phyloP scores from a whole-genome alignment of 106 monocot species.

The Dendrobium chrysotoxum region DNA sequence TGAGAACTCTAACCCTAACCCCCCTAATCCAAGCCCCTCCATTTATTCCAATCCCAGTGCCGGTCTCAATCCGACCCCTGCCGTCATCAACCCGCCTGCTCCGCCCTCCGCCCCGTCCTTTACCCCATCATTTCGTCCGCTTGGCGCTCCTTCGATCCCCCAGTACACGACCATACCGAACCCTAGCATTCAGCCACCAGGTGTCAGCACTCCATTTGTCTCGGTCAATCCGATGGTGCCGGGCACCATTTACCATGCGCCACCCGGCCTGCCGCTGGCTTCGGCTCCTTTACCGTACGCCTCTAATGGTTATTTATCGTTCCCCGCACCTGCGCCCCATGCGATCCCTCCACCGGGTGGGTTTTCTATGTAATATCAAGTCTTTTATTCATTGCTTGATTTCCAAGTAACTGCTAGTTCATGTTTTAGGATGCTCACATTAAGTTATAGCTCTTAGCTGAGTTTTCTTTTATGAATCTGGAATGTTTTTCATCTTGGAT shows the following conservation, averaged over 20 bases:
- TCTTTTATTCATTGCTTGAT: neutral
- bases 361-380: constrained; percentile 16
- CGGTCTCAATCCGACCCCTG: constrained; percentile 12
- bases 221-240: constrained; percentile 8
- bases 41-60: constrained; percentile 9
- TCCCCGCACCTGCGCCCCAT: constrained; percentile 7
- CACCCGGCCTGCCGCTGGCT: constrained; percentile 20
- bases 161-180: constrained; percentile 33
- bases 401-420: neutral
- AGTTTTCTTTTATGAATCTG: neutral
- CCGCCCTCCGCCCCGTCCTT: constrained; percentile 46
- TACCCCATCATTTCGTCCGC: constrained; percentile 55
- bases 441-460: neutral
- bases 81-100: constrained; percentile 15
- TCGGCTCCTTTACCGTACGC: constrained; percentile 19
- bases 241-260: constrained; percentile 3
- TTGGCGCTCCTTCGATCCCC: constrained; percentile 23
- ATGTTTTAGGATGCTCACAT: neutral
- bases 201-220: constrained; percentile 20
- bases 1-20: constrained; percentile 20
- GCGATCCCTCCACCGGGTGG: constrained; percentile 60
- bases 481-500: neutral
- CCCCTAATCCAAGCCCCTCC: neutral
- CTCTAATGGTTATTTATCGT: constrained; percentile 36
- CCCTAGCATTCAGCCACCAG: constrained; percentile 48